These are phyloP conservation scores for Linnemannia elongata DNA, from an alignment of 192 early-diverging fungal species.

Conservation along the genomic window DNA sequence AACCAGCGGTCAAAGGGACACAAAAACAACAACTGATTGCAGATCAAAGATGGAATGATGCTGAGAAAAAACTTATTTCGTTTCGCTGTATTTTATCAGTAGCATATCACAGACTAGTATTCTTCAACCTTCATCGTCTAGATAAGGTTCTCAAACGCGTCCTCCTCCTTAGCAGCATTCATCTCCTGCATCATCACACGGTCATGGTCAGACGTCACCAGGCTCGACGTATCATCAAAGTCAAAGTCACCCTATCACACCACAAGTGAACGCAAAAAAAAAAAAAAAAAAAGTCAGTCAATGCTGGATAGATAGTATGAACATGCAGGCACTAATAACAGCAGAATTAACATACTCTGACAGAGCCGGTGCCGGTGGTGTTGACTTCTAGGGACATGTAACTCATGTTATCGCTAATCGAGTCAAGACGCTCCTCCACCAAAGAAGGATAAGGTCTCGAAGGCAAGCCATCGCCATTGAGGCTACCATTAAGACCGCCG, in stretches of 20 bases:
- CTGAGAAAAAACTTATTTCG: too few species aligned
- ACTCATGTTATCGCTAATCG: constrained; percentile 71
- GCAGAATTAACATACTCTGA: constrained; percentile 63
- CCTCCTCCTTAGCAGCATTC: constrained; percentile 50
- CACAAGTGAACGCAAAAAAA: neutral
- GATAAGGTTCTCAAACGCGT: constrained; percentile 42
- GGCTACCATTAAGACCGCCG: constrained; percentile 16
- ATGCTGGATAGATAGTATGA: neutral
- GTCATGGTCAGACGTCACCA: constrained; percentile 58
- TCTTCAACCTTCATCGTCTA: neutral
- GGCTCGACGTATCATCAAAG: constrained; percentile 64
- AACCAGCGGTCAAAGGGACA: too few species aligned
- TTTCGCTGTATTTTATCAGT: too few species aligned
- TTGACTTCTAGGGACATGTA: constrained; percentile 84
- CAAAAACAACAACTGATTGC: too few species aligned
- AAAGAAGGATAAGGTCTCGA: constrained; percentile 33
- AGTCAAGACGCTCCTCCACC: constrained; percentile 55
- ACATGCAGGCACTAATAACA: neutral
- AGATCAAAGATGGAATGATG: too few species aligned
- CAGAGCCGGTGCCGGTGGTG: constrained; percentile 82
- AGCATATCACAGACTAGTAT: neutral
- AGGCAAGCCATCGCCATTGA: constrained; percentile 7
- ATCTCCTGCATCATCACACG: constrained; percentile 43
- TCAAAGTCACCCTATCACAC: constrained; percentile 67
- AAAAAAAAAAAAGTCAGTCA: neutral